Evolutionary conservation across 129 eudicot species (phyloP), one percentile per base, ranked within the genome.

Genomic region (Flaveria robusta): DNA sequence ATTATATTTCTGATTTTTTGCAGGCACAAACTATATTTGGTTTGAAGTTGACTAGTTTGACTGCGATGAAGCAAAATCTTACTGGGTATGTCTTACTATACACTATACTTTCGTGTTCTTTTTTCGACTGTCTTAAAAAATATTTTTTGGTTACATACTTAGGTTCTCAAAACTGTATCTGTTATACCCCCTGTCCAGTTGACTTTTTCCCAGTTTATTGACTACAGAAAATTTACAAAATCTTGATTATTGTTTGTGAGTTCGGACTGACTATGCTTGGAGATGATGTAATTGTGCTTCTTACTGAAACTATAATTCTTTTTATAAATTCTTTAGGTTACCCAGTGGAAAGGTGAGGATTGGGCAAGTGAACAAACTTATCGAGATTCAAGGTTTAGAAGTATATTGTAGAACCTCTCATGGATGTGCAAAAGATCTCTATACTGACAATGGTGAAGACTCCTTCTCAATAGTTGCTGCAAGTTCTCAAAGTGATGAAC

Each of bases 371-470:
- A 87, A 83, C 85, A 94, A 94, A 81, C 77, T 87, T 76, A 84
- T 91, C 56, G 97, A 94, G 86, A 85, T 94, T 73, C 83, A 87
- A 77, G 89, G 89, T 75, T 81, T 94, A 78, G 98, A 89, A 87
- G 79, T 94, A 52, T 87, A 94, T 39, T 94, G 93, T 83, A 81
- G 74, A 70, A 81, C 86, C 67, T 63, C 74, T 47, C 68, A 66
- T 74, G 83, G 82, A 80, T 39, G 74, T 71, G 43, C 63, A 41
- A 79, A 82, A 56, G 66, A 78, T 70, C 24, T 49, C 63, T 78
- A 74, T 59, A 77, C 70, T 64, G 87, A 73, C 42, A 78, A 54
- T 72, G 80, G 73, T 70, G 84, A 47, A 13, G 70, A 65, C 58
- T 80, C 76, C 62, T 68, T 82, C 79, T 60, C 78, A 73, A 62